Evolutionary conservation across 257 asterid species (phyloP).

Genomic region (Solanum pimpinellifolium): DNA sequence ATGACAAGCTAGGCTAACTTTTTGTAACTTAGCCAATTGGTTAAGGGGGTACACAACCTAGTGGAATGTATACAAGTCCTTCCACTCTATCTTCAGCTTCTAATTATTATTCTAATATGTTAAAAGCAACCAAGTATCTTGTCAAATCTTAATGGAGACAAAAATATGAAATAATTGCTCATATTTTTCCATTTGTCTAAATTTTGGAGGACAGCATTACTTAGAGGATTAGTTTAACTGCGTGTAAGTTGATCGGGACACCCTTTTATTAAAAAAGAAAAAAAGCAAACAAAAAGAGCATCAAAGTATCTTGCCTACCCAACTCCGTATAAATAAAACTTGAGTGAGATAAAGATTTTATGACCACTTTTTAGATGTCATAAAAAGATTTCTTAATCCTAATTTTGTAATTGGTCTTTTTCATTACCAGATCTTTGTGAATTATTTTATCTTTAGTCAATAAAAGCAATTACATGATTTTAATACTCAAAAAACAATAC

Average conservation of each 20-base stretch:
- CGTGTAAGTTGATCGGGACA: background rate
- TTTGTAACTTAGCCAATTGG: background rate
- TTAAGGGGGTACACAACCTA: background rate
- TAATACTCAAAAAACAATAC: background rate
- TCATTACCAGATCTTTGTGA: background rate
- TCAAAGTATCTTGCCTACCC: background rate
- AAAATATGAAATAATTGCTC: background rate
- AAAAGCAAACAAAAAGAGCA: background rate
- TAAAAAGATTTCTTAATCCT: background rate
- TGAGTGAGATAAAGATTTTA: background rate
- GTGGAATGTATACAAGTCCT: background rate
- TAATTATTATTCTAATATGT: background rate
- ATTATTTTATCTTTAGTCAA: background rate
- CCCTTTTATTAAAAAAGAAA: background rate
- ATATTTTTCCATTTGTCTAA: background rate
- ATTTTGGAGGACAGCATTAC: background rate
- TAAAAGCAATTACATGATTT: background rate
- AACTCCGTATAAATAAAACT: background rate
- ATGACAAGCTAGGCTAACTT: background rate
- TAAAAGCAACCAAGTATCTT: background rate
- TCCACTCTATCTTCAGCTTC: background rate
- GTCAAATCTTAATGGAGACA: background rate
- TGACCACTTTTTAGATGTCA: background rate
- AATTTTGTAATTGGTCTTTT: background rate
- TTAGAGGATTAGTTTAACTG: background rate